phyloP scores from a whole-genome alignment of 352 stramenopile genomes.

The Thraustochytrium sp. region DNA sequence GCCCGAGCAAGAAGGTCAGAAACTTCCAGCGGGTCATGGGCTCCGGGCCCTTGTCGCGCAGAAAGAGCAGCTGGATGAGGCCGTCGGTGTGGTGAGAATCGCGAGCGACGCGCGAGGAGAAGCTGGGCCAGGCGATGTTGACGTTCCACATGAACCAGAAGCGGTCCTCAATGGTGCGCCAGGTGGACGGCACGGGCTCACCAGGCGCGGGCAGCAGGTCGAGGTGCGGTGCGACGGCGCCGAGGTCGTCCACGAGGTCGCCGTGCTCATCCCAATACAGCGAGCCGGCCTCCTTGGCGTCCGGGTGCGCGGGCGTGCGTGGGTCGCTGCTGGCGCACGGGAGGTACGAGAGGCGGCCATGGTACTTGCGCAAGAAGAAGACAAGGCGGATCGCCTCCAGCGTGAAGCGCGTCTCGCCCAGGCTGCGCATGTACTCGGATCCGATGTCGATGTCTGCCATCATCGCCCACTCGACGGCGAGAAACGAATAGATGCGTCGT shows the following conservation, averaged over 20 bases:
- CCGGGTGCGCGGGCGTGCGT: neutral
- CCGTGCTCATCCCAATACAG: neutral
- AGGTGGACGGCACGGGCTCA: neutral
- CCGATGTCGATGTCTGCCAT: constrained; percentile 71
- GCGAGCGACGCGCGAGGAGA: neutral
- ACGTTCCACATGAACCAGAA: constrained; percentile 42
- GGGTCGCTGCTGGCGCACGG: neutral
- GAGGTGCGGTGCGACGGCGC: neutral
- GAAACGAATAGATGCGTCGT: constrained; percentile 57
- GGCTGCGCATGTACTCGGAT: constrained; percentile 62
- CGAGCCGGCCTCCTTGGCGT: too few relatives aligned
- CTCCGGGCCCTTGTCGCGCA: neutral
- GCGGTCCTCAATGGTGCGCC: neutral
- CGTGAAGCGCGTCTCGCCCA: constrained; percentile 65
- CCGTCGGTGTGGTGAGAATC: neutral
- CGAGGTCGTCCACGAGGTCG: neutral
- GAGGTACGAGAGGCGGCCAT: constrained; percentile 27
- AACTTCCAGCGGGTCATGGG: neutral
- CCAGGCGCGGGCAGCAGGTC: neutral
- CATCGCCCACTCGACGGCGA: constrained; percentile 73
- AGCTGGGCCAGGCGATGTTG: constrained; percentile 39
- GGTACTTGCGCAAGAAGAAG: constrained; percentile 16
- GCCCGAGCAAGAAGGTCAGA: neutral
- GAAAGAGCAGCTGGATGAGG: constrained; percentile 7
- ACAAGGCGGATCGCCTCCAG: constrained; percentile 26